These are phyloP conservation scores for Xylaria sp. DNA, from an alignment of 2,329 filamentous ascomycete species.

Conservation along the genomic window DNA sequence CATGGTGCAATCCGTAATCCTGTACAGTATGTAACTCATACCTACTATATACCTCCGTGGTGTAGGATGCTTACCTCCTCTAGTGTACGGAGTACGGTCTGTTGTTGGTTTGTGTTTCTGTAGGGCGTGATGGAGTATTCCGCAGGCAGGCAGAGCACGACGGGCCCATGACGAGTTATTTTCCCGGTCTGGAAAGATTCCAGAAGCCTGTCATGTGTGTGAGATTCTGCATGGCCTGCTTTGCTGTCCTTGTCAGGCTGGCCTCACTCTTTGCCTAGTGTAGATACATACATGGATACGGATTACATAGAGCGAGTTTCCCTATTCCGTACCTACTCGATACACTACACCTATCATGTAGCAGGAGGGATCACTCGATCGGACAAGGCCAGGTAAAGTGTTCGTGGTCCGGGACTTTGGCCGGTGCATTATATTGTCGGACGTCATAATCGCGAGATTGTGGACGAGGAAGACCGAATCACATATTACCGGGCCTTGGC, in stretches of 20 bases:
- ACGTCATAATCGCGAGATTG: slow-evolving; percentile 4
- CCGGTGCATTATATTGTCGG: not conserved
- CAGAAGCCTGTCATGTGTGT: slow-evolving; percentile 17
- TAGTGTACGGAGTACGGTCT: not conserved
- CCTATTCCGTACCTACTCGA: not conserved
- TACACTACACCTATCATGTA: not conserved
- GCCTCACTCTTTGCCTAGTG: not conserved
- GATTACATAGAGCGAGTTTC: not conserved
- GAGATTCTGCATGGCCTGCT: not conserved
- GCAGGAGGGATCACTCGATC: not conserved
- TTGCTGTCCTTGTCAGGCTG: slow-evolving; percentile 10
- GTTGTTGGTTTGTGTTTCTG: too few species aligned
- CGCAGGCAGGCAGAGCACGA: not conserved
- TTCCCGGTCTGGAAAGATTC: slow-evolving; percentile 18
- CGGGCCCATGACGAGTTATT: slow-evolving; percentile 11
- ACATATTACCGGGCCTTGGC: slow-evolving; percentile 11
- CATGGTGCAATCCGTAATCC: slow-evolving; percentile 15
- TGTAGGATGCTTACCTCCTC: too few species aligned
- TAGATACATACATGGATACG: not conserved
- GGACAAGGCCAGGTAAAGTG: slow-evolving; percentile 2
- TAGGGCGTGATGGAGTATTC: too few species aligned
- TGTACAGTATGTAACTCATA: slow-evolving; percentile 10
- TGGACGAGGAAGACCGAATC: not conserved
- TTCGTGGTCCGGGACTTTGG: not conserved
- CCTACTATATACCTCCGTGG: not conserved